Base-by-base conservation (phyloP, 2,329 filamentous ascomycete genomes). In the Pseudogymnoascus sp. region DNA sequence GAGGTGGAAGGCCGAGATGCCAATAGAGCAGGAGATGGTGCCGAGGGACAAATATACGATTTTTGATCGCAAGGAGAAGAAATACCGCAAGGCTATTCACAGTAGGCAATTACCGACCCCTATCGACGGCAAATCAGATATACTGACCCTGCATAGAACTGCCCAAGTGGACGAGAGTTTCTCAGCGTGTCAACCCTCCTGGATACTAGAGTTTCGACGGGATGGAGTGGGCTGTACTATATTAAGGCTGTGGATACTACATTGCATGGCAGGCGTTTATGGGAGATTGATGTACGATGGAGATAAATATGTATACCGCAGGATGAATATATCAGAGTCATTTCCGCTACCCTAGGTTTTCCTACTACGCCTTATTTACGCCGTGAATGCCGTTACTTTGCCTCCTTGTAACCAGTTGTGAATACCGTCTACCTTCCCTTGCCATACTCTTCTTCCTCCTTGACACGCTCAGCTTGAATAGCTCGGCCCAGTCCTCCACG, bases 31-130 rank as follows among this genome's bases (percentile, higher is more conserved):
- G 71, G 91, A 97, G 80, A 99, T 99, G 94, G 74, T 96, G 74
- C 88, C 94, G 53, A 88, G 85, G 76, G 94, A 99, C 78, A 99
- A 99, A 78, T 99, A 99, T 78, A 96, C 91, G 28, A 88, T 99
- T 71, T 99, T 97, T 76, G 93, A 96, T 76, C 87, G 92, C 69
- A 97, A 97, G 76, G 91, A 89, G 74, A 96, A 92, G 85, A 87
- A 84, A 69, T 99, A 97, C 75, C 82, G 94, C 73, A 99, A 99
- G 84, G 90, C 91, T 61, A 92, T 99, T 74, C 93, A 97, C 77
- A 97, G 92, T 96, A 82, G 69, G 91, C 85, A 61, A n/a, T 64
- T 57, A 22, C 25, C 41, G 33, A 43, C 15, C 38, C 60, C 39
- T 12, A 60, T 25, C 18, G 1, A 9, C 20, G n/a, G 12, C 59